These are phyloP conservation scores for Rostrohypoxylon terebratum DNA, from an alignment of 495 filamentous ascomycete genomes.

Conservation along the genomic window DNA sequence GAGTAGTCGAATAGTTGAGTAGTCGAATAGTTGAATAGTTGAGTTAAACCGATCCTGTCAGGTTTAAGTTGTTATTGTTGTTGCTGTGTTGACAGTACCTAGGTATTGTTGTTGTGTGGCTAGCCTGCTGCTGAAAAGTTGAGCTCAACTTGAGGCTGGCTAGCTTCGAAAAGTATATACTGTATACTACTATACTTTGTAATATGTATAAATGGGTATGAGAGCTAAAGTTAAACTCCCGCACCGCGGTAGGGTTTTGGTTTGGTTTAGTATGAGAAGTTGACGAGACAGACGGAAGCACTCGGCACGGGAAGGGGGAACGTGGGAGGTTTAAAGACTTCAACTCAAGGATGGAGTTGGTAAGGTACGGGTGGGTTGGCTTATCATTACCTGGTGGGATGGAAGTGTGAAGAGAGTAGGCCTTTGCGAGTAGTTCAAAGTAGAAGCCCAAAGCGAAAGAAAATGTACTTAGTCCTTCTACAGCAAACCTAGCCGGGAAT, in stretches of 20 bases:
- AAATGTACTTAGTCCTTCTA: slow-evolving; percentile 46
- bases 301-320: slow-evolving; percentile 41
- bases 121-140: not conserved
- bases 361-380: slow-evolving; percentile 36
- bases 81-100: not conserved
- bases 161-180: slow-evolving; percentile 17
- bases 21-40: slow-evolving; percentile 22
- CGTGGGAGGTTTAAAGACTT: slow-evolving; percentile 46
- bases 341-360: slow-evolving; percentile 31
- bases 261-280: slow-evolving; percentile 22
- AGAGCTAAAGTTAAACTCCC: slow-evolving; percentile 13
- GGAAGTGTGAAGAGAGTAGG: slow-evolving; percentile 14
- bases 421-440: slow-evolving; percentile 26
- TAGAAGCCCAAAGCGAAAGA: slow-evolving; percentile 44
- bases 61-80: not conserved
- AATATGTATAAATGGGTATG: slow-evolving; percentile 25
- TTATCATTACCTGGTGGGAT: slow-evolving; percentile 47
- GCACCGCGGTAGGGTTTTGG: slow-evolving; percentile 8
- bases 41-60: slow-evolving; percentile 25
- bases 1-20: not conserved
- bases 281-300: slow-evolving; percentile 31
- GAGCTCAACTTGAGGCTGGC: slow-evolving; percentile 10
- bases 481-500: slow-evolving; percentile 49
- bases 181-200: slow-evolving; percentile 5
- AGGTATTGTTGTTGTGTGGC: not conserved